Evolutionary conservation across 1,284 basidiomycete species (phyloP).

Genomic region (Wolfiporia cocos): DNA sequence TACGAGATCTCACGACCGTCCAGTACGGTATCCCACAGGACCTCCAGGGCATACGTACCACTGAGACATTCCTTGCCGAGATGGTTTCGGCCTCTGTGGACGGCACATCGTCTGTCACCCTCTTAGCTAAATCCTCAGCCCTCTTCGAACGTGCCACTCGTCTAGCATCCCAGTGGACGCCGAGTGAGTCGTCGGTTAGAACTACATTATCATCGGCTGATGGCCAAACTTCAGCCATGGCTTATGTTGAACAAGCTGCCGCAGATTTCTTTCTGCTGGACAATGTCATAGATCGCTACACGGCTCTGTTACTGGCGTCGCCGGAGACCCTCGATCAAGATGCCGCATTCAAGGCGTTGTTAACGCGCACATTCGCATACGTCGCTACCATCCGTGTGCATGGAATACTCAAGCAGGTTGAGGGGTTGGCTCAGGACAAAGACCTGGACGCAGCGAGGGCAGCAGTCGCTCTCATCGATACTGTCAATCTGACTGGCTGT

Average conservation of each 20-base stretch:
- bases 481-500: constrained; percentile 9
- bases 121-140: constrained; percentile 32
- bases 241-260: constrained; percentile 16
- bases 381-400: constrained; percentile 23
- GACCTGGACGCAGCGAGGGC: constrained; percentile 18
- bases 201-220: background rate
- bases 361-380: constrained; percentile 20
- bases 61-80: constrained; percentile 23
- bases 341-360: constrained; percentile 15
- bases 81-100: constrained; percentile 10
- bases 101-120: constrained; percentile 19
- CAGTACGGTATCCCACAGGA: constrained; percentile 14
- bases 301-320: constrained; percentile 14
- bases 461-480: constrained; percentile 13
- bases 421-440: constrained; percentile 14
- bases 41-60: constrained; percentile 16
- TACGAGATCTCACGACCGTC: constrained; percentile 10
- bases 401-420: constrained; percentile 15
- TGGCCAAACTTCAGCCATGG: constrained; percentile 7
- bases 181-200: constrained; percentile 11
- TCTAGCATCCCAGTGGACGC: constrained; percentile 19
- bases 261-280: constrained; percentile 17
- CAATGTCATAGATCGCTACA: constrained; percentile 19
- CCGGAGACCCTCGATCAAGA: constrained; percentile 10
- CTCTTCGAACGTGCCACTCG: constrained; percentile 30